These are phyloP conservation scores for Dichomitus squalens DNA, from an alignment of 1,284 basidiomycete genomes.

Conservation along the genomic window DNA sequence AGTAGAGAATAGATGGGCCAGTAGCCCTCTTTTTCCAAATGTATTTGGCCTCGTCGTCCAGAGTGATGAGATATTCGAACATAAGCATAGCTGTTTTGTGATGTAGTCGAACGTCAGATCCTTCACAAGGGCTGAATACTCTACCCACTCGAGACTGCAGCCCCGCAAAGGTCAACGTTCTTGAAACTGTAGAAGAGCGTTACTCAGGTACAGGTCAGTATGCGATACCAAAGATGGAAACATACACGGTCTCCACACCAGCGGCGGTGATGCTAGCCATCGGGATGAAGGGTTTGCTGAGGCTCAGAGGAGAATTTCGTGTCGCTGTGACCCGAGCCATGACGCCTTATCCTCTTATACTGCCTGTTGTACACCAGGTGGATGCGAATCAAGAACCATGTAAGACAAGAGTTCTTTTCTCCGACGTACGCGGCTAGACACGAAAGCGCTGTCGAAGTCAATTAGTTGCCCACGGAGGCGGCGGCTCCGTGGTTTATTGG, in stretches of 20 bases:
- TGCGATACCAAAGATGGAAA: neutral
- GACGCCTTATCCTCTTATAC: too few species aligned
- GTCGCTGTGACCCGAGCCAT: too few species aligned
- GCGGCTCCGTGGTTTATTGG: too few species aligned
- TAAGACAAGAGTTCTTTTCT: too few species aligned
- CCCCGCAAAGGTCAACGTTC: neutral
- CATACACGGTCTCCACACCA: neutral
- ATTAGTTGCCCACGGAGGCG: too few species aligned
- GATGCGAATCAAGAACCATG: too few species aligned
- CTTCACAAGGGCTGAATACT: neutral
- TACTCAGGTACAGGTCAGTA: neutral
- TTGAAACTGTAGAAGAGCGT: neutral
- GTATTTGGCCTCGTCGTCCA: neutral
- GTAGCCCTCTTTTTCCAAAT: neutral
- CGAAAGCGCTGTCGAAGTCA: too few species aligned
- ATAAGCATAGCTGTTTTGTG: neutral
- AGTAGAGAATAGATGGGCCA: neutral
- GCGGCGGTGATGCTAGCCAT: neutral
- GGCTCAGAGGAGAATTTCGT: too few species aligned
- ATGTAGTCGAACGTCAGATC: neutral
- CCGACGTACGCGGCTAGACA: too few species aligned
- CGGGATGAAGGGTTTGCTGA: too few species aligned
- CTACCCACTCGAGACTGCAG: neutral
- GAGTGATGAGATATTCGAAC: conserved; percentile 1
- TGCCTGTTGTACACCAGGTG: too few species aligned